These are phyloP conservation scores for Clarireedia monteithiana DNA, from an alignment of 2,329 filamentous ascomycete species.

Conservation along the genomic window DNA sequence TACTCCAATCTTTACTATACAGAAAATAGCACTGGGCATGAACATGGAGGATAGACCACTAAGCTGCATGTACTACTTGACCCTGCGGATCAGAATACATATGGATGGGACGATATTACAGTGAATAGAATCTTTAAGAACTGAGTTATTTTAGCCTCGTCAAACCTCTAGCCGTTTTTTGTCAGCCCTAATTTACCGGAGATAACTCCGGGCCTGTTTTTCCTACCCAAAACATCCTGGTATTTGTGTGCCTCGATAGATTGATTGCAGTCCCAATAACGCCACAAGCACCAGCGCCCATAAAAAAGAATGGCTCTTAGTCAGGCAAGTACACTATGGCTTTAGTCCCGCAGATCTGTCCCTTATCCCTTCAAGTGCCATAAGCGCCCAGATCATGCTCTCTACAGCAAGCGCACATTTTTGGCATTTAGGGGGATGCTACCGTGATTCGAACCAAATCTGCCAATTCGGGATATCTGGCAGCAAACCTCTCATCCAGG, in stretches of 20 bases:
- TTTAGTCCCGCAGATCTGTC: no score
- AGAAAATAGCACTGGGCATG: no score
- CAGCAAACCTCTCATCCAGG: conserved; percentile 20
- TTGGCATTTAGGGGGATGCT: not conserved
- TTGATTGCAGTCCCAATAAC: not conserved
- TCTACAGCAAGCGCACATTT: not conserved
- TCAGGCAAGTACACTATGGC: no score
- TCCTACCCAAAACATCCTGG: not conserved
- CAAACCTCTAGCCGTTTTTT: no score
- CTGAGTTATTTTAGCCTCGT: no score
- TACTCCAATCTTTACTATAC: no score
- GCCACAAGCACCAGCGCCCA: not conserved
- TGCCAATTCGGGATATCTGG: conserved; percentile 22
- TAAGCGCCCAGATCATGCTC: not conserved
- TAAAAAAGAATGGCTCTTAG: not conserved
- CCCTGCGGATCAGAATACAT: no score
- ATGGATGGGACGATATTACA: no score
- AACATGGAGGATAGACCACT: no score
- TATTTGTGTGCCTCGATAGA: conserved; percentile 1
- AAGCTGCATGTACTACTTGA: no score
- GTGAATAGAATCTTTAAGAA: no score
- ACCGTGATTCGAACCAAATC: conserved; percentile 1
- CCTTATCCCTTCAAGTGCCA: no score
- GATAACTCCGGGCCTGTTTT: not conserved
- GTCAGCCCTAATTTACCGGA: not conserved